Evolutionary conservation across 441 rosid species (phyloP).

Genomic region (Jatropha podagrica): DNA sequence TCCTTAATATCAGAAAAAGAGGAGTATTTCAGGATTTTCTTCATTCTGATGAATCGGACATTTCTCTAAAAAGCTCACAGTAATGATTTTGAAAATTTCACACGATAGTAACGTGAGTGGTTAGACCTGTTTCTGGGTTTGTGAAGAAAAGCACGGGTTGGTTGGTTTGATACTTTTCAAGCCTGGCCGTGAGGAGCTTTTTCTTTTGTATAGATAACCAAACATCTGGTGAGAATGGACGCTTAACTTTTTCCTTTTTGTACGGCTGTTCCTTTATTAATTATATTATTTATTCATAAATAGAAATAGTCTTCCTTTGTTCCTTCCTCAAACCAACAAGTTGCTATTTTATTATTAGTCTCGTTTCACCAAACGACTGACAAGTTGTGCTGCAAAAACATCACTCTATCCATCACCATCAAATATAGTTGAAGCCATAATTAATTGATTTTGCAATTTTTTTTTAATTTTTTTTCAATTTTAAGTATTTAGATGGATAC

Average conservation of each 20-base stretch:
- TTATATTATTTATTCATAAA: too few species aligned
- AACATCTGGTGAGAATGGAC: background rate
- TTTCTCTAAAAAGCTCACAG: too few species aligned
- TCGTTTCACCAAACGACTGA: background rate
- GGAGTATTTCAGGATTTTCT: background rate
- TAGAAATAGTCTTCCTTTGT: background rate
- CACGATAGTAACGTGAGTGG: too few species aligned
- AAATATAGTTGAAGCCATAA: background rate
- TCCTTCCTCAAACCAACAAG: background rate
- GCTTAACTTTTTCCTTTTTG: background rate
- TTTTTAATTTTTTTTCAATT: too few species aligned
- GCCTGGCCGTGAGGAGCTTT: background rate
- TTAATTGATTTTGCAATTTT: background rate
- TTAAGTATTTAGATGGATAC: too few species aligned
- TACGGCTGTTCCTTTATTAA: background rate
- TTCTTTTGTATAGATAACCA: background rate
- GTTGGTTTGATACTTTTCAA: too few species aligned
- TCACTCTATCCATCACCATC: background rate
- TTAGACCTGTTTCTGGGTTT: too few species aligned
- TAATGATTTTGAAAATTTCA: too few species aligned
- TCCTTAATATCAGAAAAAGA: too few species aligned
- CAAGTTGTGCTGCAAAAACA: background rate
- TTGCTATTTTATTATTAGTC: background rate
- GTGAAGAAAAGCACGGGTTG: too few species aligned
- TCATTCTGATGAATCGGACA: background rate